phyloP scores from a whole-genome alignment of 2,329 filamentous ascomycete genomes.

The Phialophora expanda region DNA sequence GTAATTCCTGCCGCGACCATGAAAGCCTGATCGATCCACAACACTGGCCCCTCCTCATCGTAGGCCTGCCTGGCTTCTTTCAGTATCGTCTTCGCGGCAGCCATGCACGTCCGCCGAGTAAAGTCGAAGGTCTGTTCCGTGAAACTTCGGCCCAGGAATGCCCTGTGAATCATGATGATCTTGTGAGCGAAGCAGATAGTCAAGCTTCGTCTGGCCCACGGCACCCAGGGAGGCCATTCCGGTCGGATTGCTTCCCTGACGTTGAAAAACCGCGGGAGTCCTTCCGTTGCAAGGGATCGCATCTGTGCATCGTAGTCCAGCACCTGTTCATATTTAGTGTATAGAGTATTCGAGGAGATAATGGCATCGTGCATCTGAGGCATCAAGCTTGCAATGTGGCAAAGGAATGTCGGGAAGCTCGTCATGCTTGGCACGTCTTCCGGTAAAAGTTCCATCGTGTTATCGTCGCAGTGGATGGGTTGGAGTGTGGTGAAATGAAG shows the following conservation, averaged over 20 bases:
- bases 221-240: constrained; percentile 49
- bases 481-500: constrained; percentile 45
- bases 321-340: constrained; percentile 50
- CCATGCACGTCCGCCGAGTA: constrained; percentile 51
- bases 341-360: constrained; percentile 44
- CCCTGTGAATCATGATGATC: constrained; percentile 52
- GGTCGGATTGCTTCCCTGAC: constrained; percentile 44
- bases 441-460: constrained; percentile 39
- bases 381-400: constrained; percentile 47
- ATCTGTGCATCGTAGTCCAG: constrained; percentile 50
- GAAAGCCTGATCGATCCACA: constrained; percentile 53
- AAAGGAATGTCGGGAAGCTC: constrained; percentile 46
- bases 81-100: constrained; percentile 50
- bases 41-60: constrained; percentile 47
- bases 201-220: constrained; percentile 49
- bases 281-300: constrained; percentile 44
- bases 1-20: constrained; percentile 50
- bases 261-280: constrained; percentile 46
- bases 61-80: constrained; percentile 46
- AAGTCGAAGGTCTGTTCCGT: constrained; percentile 51
- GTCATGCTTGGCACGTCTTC: constrained; percentile 42
- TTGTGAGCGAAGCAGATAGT: constrained; percentile 51
- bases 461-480: constrained; percentile 47
- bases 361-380: constrained; percentile 50
- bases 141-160: constrained; percentile 51